Conservation (phyloP, 2,329 filamentous ascomycete species). For the Penicillium janthinellum region DNA sequence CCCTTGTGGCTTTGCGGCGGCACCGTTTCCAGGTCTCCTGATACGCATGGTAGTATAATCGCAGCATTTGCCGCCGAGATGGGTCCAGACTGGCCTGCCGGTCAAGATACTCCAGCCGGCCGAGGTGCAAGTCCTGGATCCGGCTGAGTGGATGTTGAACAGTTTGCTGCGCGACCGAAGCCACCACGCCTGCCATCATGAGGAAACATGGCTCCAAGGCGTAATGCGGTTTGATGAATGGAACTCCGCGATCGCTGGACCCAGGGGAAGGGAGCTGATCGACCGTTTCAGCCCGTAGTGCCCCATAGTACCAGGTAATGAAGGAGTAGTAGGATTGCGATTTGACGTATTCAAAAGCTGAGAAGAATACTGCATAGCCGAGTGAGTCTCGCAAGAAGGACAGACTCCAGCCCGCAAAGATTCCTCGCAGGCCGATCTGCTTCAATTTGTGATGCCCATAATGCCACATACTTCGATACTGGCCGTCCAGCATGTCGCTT, state of each 20-base stretch:
- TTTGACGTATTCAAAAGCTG: constrained; percentile 65
- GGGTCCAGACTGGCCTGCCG: constrained; percentile 51
- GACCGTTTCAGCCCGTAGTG: constrained; percentile 32
- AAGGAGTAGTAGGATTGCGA: constrained; percentile 64
- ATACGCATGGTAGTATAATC: constrained; percentile 62
- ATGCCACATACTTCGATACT: constrained; percentile 65
- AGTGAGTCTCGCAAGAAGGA: constrained; percentile 62
- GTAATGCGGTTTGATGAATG: constrained; percentile 63
- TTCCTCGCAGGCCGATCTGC: constrained; percentile 61
- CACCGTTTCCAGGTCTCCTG: constrained; percentile 61
- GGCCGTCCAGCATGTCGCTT: constrained; percentile 60
- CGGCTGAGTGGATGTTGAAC: constrained; percentile 61
- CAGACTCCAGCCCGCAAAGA: constrained; percentile 65
- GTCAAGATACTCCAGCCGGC: constrained; percentile 62
- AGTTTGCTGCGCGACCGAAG: constrained; percentile 59
- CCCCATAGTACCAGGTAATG: constrained; percentile 60
- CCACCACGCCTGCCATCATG: constrained; percentile 60
- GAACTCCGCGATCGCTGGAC: constrained; percentile 37
- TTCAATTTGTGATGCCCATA: constrained; percentile 60
- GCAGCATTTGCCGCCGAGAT: constrained; percentile 48
- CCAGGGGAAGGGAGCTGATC: constrained; percentile 31
- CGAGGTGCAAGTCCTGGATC: constrained; percentile 63
- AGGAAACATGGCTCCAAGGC: constrained; percentile 64
- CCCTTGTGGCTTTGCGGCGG: constrained; percentile 51
- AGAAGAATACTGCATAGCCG: constrained; percentile 64